These are phyloP conservation scores for Trichoderma lentiforme DNA, from an alignment of 2,329 filamentous ascomycete genomes.

Conservation along the genomic window DNA sequence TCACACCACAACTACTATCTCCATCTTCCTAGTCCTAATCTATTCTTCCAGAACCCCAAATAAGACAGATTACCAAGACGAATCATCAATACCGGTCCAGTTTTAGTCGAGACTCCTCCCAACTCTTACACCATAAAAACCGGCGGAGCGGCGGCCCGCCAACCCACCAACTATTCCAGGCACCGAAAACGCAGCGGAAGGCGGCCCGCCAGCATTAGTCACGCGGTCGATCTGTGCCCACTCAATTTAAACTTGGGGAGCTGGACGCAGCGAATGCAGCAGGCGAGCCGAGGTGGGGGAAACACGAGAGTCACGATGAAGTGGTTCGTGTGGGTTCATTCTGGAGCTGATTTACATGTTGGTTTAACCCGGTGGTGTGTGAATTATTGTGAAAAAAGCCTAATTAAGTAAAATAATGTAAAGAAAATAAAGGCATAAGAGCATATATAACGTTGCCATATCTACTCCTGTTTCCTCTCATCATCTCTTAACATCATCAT, in stretches of 20 bases:
- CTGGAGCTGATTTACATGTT: neutral
- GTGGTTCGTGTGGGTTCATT: neutral
- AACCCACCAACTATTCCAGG: neutral
- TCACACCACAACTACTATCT: neutral
- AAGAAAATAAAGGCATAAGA: neutral
- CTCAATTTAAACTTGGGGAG: neutral
- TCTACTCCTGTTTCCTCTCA: neutral
- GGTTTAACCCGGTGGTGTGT: neutral
- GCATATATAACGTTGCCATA: neutral
- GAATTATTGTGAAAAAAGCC: neutral
- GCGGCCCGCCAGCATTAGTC: constrained; percentile 10
- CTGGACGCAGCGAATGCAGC: neutral
- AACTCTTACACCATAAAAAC: neutral
- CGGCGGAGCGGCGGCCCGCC: neutral
- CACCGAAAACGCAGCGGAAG: neutral
- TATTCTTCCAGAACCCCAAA: neutral
- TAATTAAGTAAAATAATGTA: neutral
- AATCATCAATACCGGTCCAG: neutral
- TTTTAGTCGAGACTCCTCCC: neutral
- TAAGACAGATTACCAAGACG: neutral
- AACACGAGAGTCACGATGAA: neutral
- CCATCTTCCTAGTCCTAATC: neutral
- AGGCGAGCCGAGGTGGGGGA: neutral
- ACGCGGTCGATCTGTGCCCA: neutral
- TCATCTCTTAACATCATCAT: neutral